Evolutionary conservation across 129 eudicot genomes (phyloP).

Genomic region (Chrysanthemum lavandulifolium): DNA sequence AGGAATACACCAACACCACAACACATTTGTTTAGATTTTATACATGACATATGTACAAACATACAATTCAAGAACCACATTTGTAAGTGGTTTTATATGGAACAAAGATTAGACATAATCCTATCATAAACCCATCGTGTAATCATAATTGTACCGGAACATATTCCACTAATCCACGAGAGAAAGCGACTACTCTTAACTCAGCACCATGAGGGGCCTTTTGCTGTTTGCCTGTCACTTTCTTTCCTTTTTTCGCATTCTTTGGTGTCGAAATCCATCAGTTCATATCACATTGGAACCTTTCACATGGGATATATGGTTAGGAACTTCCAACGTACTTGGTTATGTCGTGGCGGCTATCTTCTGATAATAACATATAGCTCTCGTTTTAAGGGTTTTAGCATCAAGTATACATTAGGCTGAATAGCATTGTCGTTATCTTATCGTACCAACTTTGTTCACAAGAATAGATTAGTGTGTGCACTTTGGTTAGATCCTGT

Average conservation of each 20-base stretch:
- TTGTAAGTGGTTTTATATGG: background rate
- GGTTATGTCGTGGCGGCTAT: background rate
- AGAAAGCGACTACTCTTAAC: conserved; percentile 20
- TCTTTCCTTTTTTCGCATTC: conserved; percentile 18
- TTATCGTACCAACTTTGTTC: background rate
- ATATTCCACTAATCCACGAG: conserved; percentile 21
- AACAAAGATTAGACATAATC: conserved; percentile 8
- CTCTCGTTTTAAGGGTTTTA: background rate
- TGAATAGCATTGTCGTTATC: background rate
- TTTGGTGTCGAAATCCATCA: conserved; percentile 20
- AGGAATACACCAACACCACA: background rate
- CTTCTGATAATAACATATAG: too few species aligned
- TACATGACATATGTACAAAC: background rate
- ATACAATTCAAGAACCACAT: background rate
- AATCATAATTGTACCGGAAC: conserved; percentile 12
- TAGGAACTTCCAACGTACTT: background rate
- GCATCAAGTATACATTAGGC: too few species aligned
- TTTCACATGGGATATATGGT: conserved; percentile 14
- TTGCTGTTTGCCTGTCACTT: conserved; percentile 33
- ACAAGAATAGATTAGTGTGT: too few species aligned
- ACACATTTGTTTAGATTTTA: background rate
- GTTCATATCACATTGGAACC: conserved; percentile 1
- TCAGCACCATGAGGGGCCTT: conserved; percentile 31
- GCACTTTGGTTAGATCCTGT: too few species aligned
- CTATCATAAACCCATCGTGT: background rate